Conservation (phyloP, 2,329 filamentous ascomycete genomes). For the Penicillium fuscoglaucum region DNA sequence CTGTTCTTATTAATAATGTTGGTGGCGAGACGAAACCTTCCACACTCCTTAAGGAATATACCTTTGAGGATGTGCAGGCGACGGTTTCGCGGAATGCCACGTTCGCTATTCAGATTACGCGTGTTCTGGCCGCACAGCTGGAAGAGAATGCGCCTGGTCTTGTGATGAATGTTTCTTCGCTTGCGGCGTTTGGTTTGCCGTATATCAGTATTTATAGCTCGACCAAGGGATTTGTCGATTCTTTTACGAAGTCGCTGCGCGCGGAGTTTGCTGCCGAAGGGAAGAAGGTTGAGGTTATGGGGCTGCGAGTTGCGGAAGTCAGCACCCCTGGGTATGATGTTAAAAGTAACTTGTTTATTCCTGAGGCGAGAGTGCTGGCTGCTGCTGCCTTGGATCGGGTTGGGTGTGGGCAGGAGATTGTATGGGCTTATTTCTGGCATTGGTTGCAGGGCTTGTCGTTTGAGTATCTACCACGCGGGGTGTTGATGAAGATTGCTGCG, state of each 20-base stretch:
- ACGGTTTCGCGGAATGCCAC: conserved; percentile 51
- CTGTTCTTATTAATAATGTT: conserved; percentile 59
- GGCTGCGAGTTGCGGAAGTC: conserved; percentile 38
- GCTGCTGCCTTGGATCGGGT: conserved; percentile 35
- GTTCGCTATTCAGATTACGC: conserved; percentile 54
- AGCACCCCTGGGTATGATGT: conserved; percentile 30
- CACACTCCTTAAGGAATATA: conserved; percentile 38
- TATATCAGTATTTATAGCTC: conserved; percentile 49
- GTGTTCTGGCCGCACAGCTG: conserved; percentile 49
- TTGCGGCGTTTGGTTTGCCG: conserved; percentile 50
- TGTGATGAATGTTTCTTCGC: conserved; percentile 54
- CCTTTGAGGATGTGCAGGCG: conserved; percentile 41
- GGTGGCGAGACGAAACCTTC: conserved; percentile 46
- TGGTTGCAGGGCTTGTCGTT: conserved; percentile 28
- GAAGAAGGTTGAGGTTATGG: conserved; percentile 42
- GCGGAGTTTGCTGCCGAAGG: conserved; percentile 47
- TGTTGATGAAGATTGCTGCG: conserved; percentile 17
- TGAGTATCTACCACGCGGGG: conserved; percentile 18
- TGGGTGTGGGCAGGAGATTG: conserved; percentile 35
- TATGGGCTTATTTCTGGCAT: conserved; percentile 38
- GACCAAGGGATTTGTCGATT: conserved; percentile 50
- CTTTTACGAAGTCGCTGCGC: conserved; percentile 42
- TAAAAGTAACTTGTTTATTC: conserved; percentile 28
- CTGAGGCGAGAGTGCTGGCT: conserved; percentile 33
- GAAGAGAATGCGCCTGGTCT: conserved; percentile 45